Evolutionary conservation across 192 early-diverging fungal species (phyloP).

Genomic region (Chytriomyces sp.): DNA sequence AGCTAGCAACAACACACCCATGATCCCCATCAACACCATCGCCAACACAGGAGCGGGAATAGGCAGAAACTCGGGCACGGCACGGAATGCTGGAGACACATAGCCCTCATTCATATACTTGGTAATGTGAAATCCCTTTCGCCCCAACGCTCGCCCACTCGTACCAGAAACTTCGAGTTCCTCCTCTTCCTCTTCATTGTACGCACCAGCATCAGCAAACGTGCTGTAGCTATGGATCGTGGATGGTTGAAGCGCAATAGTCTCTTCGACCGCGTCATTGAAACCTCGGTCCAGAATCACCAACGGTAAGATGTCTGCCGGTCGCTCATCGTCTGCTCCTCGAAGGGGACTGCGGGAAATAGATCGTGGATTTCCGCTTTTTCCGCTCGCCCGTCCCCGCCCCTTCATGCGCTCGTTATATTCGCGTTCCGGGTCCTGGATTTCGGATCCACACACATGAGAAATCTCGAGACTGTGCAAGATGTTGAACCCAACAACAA

Average conservation of each 20-base stretch:
- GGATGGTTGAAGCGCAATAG: not conserved
- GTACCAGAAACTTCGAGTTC: not conserved
- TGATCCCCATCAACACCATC: slow-evolving; percentile 28
- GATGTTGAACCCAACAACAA: no score
- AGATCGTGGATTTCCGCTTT: no score
- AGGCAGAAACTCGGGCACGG: slow-evolving; percentile 48
- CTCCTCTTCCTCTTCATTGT: not conserved
- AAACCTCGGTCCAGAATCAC: not conserved
- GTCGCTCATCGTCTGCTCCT: no score
- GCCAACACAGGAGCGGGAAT: slow-evolving; percentile 41
- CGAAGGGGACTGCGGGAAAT: not conserved
- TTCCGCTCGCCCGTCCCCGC: no score
- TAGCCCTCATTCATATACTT: slow-evolving; percentile 46
- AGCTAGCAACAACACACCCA: not conserved
- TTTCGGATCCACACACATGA: no score
- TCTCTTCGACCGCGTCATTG: not conserved
- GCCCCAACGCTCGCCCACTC: not conserved
- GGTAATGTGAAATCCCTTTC: slow-evolving; percentile 30
- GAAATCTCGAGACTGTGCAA: no score
- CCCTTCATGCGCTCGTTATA: no score
- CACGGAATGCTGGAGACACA: slow-evolving; percentile 44
- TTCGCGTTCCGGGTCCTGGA: no score
- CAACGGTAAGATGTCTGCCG: no score
- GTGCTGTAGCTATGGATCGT: not conserved
- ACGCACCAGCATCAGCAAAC: not conserved